These are phyloP conservation scores for Geosiphon pyriformis DNA, from an alignment of 192 early-diverging fungal species.

Conservation along the genomic window DNA sequence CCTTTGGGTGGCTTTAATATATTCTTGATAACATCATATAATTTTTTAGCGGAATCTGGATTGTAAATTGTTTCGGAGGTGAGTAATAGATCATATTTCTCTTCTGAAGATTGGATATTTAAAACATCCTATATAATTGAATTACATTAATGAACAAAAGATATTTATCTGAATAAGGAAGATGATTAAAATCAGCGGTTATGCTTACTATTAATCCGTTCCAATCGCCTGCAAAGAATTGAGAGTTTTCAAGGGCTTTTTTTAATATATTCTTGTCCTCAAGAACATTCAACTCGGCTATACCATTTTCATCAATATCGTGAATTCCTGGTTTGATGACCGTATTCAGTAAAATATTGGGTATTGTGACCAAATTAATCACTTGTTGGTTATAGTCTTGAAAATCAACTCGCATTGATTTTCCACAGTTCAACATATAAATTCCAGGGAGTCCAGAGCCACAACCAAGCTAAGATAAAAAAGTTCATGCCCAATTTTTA, in stretches of 20 bases:
- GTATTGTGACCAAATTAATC: constrained; percentile 79
- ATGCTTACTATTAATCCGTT: constrained; percentile 35
- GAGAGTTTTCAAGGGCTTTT: constrained; percentile 37
- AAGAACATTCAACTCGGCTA: constrained; percentile 40
- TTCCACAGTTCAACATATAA: constrained; percentile 55
- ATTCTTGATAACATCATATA: constrained; percentile 59
- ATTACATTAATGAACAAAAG: neutral
- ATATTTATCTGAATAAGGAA: neutral
- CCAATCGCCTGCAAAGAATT: constrained; percentile 69
- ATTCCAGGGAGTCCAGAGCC: constrained; percentile 84
- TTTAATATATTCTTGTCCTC: constrained; percentile 30
- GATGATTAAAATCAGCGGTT: neutral
- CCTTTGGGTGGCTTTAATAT: constrained; percentile 45
- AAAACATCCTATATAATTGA: constrained; percentile 33
- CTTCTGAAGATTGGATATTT: constrained; percentile 35
- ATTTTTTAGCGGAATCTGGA: constrained; percentile 50
- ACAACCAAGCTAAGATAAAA: constrained; percentile 87
- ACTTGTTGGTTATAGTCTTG: constrained; percentile 95
- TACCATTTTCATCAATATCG: constrained; percentile 32
- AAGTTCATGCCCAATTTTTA: no score
- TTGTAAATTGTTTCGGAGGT: constrained; percentile 78
- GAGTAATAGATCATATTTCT: constrained; percentile 67
- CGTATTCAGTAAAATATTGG: constrained; percentile 85
- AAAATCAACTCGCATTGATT: constrained; percentile 59
- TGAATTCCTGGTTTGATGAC: constrained; percentile 35